These are phyloP conservation scores for Fagopyrum tataricum DNA, from an alignment of 148 eudicot genomes.

Conservation along the genomic window DNA sequence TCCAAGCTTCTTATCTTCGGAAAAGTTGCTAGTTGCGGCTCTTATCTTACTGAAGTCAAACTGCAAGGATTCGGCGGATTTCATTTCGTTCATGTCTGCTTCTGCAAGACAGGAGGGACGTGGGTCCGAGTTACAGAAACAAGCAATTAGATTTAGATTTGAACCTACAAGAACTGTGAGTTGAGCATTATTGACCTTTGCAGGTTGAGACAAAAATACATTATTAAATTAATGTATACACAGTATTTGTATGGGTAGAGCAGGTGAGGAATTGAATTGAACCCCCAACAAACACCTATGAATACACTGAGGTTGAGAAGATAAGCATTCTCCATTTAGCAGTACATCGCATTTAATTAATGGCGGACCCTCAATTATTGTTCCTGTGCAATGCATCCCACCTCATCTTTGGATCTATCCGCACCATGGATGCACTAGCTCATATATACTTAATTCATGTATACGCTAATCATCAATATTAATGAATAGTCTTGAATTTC, in stretches of 20 bases:
- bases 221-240: too few relatives aligned
- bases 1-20: conserved; percentile 22
- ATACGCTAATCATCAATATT: too few relatives aligned
- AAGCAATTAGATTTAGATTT: not conserved
- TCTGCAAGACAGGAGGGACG: not conserved
- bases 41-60: conserved; percentile 19
- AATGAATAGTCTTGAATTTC: too few relatives aligned
- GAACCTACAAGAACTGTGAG: not conserved
- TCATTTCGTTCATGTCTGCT: conserved; percentile 17
- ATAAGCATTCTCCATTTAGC: not conserved
- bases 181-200: too few relatives aligned
- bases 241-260: too few relatives aligned
- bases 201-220: too few relatives aligned
- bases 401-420: not conserved
- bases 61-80: conserved; percentile 18
- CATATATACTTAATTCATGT: too few relatives aligned
- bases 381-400: not conserved
- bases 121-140: not conserved
- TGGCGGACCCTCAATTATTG: not conserved
- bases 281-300: not conserved
- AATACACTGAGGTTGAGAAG: not conserved
- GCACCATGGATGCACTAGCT: not conserved
- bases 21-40: conserved; percentile 27
- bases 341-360: too few relatives aligned
- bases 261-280: not conserved